Percentiles rank a stretch among this genome's conserved stretches.
Evolutionary conservation across 768 basidiomycete species (phyloP).

Genomic region (Xerocomellus intermedius): DNA sequence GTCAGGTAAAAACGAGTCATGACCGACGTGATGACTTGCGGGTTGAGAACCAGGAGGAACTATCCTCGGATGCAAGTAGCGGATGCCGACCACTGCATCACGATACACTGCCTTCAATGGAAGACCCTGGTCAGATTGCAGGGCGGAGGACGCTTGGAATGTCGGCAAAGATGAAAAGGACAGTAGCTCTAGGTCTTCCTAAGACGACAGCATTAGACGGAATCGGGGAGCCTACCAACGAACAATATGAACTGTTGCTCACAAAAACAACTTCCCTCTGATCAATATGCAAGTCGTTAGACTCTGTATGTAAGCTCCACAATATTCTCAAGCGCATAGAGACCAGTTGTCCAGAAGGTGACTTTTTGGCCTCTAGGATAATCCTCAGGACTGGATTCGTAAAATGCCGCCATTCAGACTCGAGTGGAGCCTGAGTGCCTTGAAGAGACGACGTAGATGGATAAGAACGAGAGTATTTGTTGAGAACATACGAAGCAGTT

Average conservation of each 20-base stretch:
- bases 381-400: constrained; percentile 66
- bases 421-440: constrained; percentile 20
- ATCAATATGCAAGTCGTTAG: constrained; percentile 38
- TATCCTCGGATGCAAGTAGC: constrained; percentile 59
- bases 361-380: constrained; percentile 57
- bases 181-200: constrained; percentile 80
- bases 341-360: constrained; percentile 48
- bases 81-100: constrained; percentile 69
- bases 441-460: constrained; percentile 27
- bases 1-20: constrained; percentile 4
- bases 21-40: constrained; percentile 22
- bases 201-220: constrained; percentile 4
- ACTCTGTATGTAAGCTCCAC: constrained; percentile 52
- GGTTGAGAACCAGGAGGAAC: constrained; percentile 28
- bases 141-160: constrained; percentile 24
- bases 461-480: constrained; percentile 71
- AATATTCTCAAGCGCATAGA: constrained; percentile 64
- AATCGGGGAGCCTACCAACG: neutral
- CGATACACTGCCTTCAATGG: constrained; percentile 83
- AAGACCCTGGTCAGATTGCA: constrained; percentile 47
- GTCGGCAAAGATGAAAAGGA: constrained; percentile 54
- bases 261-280: constrained; percentile 67
- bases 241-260: constrained; percentile 29
- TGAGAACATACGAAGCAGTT: constrained; percentile 53
- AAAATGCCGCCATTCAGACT: constrained; percentile 76